Evolutionary conservation across 345 rosid species (phyloP).

Genomic region (Eucalyptus camaldulensis): DNA sequence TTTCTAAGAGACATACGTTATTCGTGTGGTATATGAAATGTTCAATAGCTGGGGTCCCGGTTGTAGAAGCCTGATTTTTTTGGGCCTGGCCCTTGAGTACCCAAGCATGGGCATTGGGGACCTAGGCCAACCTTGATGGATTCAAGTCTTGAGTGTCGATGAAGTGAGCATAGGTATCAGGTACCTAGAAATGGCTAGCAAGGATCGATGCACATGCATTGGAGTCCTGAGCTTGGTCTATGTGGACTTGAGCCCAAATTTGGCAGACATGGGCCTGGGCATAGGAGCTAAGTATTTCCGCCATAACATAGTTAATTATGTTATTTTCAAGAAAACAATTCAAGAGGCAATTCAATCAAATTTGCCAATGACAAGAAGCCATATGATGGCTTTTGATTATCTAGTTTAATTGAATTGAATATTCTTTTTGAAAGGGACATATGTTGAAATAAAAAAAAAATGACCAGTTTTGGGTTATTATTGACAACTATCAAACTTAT

Average conservation of each 20-base stretch:
- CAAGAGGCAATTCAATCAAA: not conserved
- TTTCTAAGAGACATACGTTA: not conserved
- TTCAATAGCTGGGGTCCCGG: accelerated
- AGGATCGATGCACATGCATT: not conserved
- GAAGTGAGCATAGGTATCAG: not conserved
- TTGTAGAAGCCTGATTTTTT: no score
- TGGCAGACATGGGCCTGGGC: accelerated
- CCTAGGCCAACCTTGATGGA: not conserved
- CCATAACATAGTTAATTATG: no score
- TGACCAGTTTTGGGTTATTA: not conserved
- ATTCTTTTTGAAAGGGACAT: not conserved
- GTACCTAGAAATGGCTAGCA: not conserved
- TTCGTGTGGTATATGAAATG: not conserved
- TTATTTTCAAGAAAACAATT: no score
- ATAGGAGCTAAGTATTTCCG: not conserved
- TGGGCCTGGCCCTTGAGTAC: not conserved
- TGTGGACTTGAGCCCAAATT: not conserved
- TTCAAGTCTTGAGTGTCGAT: not conserved
- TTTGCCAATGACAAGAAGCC: not conserved
- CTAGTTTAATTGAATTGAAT: not conserved
- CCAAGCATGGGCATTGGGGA: not conserved
- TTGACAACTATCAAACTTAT: not conserved
- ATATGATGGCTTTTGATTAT: not conserved
- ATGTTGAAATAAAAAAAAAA: not conserved
- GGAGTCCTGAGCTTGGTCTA: not conserved